phyloP scores from a whole-genome alignment of 176 grass and related monocot genomes.

The Echinochloa phyllopogon region DNA sequence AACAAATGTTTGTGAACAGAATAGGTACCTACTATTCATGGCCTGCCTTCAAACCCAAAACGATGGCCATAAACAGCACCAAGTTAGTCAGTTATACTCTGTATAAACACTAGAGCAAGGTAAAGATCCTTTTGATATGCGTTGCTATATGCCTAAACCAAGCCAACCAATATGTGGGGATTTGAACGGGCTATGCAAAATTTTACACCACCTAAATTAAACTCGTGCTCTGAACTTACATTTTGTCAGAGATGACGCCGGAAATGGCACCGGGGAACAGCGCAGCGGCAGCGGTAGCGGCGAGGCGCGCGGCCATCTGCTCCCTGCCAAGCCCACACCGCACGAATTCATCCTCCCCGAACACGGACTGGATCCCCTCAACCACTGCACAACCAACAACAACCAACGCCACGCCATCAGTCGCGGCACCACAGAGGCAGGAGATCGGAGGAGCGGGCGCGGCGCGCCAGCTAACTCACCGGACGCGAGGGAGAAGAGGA shows the following conservation, averaged over 20 bases:
- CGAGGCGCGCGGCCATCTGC: slow-evolving; percentile 67
- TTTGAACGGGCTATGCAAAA: background rate
- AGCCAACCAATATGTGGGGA: background rate
- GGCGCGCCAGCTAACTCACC: slow-evolving; percentile 36
- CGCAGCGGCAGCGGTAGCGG: slow-evolving; percentile 31
- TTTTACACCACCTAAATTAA: background rate
- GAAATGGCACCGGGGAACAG: slow-evolving; percentile 67
- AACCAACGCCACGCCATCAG: slow-evolving; percentile 20
- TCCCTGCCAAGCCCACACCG: slow-evolving; percentile 68
- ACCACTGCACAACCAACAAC: slow-evolving; percentile 51
- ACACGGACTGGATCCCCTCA: slow-evolving; percentile 72
- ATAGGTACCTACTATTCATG: background rate
- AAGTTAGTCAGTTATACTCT: background rate
- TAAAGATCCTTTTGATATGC: background rate
- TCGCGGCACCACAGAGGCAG: background rate
- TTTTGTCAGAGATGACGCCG: slow-evolving; percentile 75
- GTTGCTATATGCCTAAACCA: background rate
- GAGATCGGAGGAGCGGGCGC: background rate
- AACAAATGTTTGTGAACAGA: background rate
- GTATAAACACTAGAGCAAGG: slow-evolving; percentile 23
- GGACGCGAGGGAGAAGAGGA: slow-evolving; percentile 78
- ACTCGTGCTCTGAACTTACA: slow-evolving; percentile 48
- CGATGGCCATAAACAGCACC: background rate
- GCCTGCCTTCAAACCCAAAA: background rate
- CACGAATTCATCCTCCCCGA: slow-evolving; percentile 75